Base-by-base conservation (phyloP, 176 grass and related monocot species). In the Pharus latifolius region DNA sequence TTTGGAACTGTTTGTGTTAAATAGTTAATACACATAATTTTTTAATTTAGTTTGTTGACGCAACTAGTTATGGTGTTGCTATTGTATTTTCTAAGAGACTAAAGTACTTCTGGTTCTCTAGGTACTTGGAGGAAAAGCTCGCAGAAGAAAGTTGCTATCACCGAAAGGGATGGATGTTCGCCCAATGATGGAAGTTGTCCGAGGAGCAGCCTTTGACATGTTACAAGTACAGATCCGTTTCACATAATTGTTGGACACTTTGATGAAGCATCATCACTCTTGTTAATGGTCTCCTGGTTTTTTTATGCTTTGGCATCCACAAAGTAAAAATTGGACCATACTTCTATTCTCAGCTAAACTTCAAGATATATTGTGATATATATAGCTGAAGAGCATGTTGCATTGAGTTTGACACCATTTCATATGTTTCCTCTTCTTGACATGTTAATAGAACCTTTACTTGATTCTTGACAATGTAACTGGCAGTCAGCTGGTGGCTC, bases 161-260 rank as follows among this genome's bases (percentile, higher is more conserved):
- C 95, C 95, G 45, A 87, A 89, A 71, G 95, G 85, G 40, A 85
- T 86, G 87, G 85, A 98, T 85, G 95, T 94, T 4, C 87, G 90
- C 11, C 90, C 95, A 41, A 98, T 98, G 90, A 98, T 98, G 95
- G 75, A 98, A 85, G 83, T 98, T 72, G 89, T 98, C 57, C 88
- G 72, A 34, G 95, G 86, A 78, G 89, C 95, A 56, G 86, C 90
- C 70, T 98, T 98, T 81, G 89, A 84, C 48, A 98, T 93, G 76
- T 53, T 98, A 80, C 95, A 98, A 59, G 95, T 91, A 79, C 19
- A 10, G 27, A 38, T 63, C 44, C 38, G 31, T 49, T 31, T 75
- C 67, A 14, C 30, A 23, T 10, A 7, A 56, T 26, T 67, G 10
- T 1, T 11, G 15, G 27, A 8, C 29, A 45, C 18, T 10, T 47